phyloP scores from a whole-genome alignment of 352 stramenopile species.

The Globisporangium barbulae region DNA sequence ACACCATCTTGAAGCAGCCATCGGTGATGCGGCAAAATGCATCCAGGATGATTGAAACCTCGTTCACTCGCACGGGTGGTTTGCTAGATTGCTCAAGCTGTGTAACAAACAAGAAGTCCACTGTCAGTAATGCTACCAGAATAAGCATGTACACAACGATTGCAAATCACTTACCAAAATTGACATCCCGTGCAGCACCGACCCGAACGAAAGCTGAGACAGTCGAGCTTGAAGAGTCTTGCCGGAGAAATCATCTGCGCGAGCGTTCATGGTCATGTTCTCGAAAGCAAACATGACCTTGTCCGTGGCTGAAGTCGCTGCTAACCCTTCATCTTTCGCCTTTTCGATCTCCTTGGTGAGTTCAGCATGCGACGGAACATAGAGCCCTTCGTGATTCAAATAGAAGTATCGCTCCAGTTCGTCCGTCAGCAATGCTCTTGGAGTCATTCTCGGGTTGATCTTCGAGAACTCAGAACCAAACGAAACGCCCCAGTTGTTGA shows the following conservation, averaged over 20 bases:
- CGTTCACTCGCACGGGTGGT: constrained; percentile 53
- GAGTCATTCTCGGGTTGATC: constrained; percentile 61
- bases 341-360: constrained; percentile 65
- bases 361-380: constrained; percentile 42
- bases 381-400: constrained; percentile 63
- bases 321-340: constrained; percentile 39
- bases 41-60: constrained; percentile 66
- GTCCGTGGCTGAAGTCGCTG: constrained; percentile 43
- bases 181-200: constrained; percentile 49
- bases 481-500: constrained; percentile 61
- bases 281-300: constrained; percentile 69
- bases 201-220: constrained; percentile 53
- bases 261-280: constrained; percentile 70
- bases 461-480: constrained; percentile 62
- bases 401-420: constrained; percentile 53
- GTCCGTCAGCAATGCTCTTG: constrained; percentile 39
- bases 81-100: constrained; percentile 69
- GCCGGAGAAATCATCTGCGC: constrained; percentile 52
- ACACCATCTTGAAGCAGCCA: constrained; percentile 60
- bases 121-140: neutral
- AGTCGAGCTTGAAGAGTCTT: constrained; percentile 43
- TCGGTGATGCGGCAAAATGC: constrained; percentile 72
- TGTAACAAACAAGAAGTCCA: neutral
- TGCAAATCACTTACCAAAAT: constrained; percentile 45
- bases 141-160: neutral